Base-by-base conservation (phyloP, 352 stramenopile genomes). In the Globisporangium orthogonon region DNA sequence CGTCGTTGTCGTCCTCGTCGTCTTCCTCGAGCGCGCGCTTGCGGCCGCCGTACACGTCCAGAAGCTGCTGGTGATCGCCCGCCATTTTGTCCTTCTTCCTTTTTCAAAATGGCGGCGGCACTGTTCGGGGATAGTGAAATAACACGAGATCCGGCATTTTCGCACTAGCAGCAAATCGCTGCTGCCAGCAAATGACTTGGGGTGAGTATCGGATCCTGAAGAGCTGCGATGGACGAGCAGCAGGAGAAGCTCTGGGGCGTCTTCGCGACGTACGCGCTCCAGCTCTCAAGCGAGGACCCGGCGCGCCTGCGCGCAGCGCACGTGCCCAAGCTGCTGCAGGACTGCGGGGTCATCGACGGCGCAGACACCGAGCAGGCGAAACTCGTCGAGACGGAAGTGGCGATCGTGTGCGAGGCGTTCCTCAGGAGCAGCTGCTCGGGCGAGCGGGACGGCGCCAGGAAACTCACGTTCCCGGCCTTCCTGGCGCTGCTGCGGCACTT, bases 181-280 rank as follows among this genome's bases (percentile, higher is more conserved):
- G 35, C 14, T 41, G 35, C 1, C 35, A 14, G 6, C 33, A 3
- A 37, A 37, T 37, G 5, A 37, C 35, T 41, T 41, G 35, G 35
- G 14, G 2, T 15, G 9, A 37, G 33, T 37, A 37, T 37, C 33
- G 33, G 43, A 48, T 48, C 43, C n/a, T 30, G 43, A 48, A 30
- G 3, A n/a, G 44, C 9, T 49, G 14, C 73, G 68, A 29, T 49
- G 56, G 23, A 23, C 23, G 23, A 23, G 23, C 76, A 88, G 58
- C 76, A 87, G 35, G 83, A 93, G 52, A 72, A 78, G 43, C 65
- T 93, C 15, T 93, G 82, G 82, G 77, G 88, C 54, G 83, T 91
- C 53, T 93, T 91, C 37, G 80, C 78, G 4, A 73, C 71, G 17
- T 93, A 90, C 52, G 76, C 80, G 47, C 61, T 93, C 50, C 78